A percentile compares a stretch with the other conserved stretches of the same genome.
Evolutionary conservation across 306 rosid genomes (phyloP).

Genomic region (Chamaecrista fasciculata): DNA sequence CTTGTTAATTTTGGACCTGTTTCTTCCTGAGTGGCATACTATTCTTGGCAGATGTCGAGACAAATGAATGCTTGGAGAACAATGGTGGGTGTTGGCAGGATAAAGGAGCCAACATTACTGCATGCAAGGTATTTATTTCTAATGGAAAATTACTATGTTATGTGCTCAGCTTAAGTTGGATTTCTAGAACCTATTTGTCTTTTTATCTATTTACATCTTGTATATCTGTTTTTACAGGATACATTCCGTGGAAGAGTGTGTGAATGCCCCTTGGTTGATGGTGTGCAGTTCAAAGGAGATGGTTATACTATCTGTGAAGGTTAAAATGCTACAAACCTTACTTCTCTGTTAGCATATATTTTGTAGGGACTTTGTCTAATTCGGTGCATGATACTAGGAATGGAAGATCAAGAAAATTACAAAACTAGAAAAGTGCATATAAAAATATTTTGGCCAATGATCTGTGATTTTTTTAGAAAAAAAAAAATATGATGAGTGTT

Average conservation of each 20-base stretch:
- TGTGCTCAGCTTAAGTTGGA: neutral
- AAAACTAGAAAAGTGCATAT: neutral
- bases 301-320: conserved; percentile 84
- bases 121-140: conserved; percentile 71
- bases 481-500: neutral
- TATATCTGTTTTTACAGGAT: conserved; percentile 53
- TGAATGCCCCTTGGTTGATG: conserved; percentile 86
- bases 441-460: neutral
- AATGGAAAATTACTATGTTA: conserved; percentile 11
- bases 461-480: neutral
- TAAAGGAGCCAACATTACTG: conserved; percentile 69
- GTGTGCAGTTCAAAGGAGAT: conserved; percentile 92
- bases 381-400: conserved; percentile 11
- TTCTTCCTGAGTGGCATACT: conserved; percentile 4
- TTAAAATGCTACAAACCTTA: conserved; percentile 27
- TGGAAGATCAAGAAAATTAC: conserved; percentile 4
- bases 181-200: neutral
- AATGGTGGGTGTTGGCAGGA: conserved; percentile 91
- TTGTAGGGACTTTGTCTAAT: neutral
- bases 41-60: conserved; percentile 66
- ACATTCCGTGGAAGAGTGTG: conserved; percentile 96
- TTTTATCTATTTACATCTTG: neutral
- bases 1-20: conserved; percentile 19
- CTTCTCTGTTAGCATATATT: conserved; percentile 9
- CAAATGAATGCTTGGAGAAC: conserved; percentile 81